These are phyloP conservation scores for Theobroma grandiflorum DNA, from an alignment of 441 rosid species.

Conservation along the genomic window DNA sequence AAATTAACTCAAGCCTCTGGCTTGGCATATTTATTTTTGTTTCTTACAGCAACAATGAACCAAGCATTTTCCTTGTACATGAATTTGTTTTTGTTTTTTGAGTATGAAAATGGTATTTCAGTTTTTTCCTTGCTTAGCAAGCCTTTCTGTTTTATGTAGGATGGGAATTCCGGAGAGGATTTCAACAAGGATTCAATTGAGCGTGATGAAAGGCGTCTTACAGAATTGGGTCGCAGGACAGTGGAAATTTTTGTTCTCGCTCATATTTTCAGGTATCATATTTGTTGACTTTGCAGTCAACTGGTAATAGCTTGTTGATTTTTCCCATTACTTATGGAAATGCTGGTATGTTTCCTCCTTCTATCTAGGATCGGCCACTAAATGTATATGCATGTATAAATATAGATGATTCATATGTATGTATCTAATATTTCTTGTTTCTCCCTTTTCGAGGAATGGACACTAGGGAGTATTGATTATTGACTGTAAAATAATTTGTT, in stretches of 20 bases:
- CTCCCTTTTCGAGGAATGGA: background rate
- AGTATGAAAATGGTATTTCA: background rate
- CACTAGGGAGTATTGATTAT: slow-evolving; percentile 6
- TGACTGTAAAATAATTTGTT: background rate
- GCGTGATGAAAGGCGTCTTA: slow-evolving; percentile 92
- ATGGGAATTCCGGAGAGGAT: slow-evolving; percentile 83
- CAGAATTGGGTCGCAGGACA: slow-evolving; percentile 91
- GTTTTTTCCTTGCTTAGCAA: slow-evolving; percentile 15
- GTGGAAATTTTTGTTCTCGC: slow-evolving; percentile 91
- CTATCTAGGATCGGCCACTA: background rate
- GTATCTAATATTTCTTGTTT: background rate
- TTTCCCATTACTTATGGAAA: slow-evolving; percentile 1
- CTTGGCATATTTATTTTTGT: background rate
- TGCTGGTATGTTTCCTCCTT: slow-evolving; percentile 8
- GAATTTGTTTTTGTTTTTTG: background rate
- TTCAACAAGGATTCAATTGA: slow-evolving; percentile 77
- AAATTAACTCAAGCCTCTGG: background rate
- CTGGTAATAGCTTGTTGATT: background rate
- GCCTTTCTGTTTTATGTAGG: slow-evolving; percentile 52
- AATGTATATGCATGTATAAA: background rate
- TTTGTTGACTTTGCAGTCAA: background rate
- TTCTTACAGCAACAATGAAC: slow-evolving; percentile 4
- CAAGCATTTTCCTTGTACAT: background rate
- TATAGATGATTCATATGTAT: slow-evolving; percentile 6
- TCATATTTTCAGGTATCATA: slow-evolving; percentile 85